Base-by-base conservation (phyloP, 345 rosid genomes). In the Euphorbia peplus region DNA sequence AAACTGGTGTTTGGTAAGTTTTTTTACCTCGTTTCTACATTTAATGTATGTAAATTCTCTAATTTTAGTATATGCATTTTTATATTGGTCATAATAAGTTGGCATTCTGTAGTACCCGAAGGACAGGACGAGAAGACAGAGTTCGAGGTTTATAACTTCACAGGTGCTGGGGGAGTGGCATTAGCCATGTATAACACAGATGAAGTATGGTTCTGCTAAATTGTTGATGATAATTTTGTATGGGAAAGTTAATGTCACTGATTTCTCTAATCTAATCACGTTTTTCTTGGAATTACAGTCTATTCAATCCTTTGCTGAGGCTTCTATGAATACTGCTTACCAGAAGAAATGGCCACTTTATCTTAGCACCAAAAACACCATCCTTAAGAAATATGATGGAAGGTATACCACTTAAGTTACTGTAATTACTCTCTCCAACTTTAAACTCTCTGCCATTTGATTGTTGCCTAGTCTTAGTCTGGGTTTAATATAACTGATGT, bases 311-410 rank as follows among this genome's bases (percentile, higher is more conserved):
- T 95, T 91, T 83, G 99, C 92, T 50, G 98, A 90, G 21, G 95
- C 99, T 63, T 91, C 98, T 8, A 95, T 95, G 99, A 87, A 74
- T 80, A 84, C 88, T 73, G 98, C 99, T 65, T 90, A 81, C 73
- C 82, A 86, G 86, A 95, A 91, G 55, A 95, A 88, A 76, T 95
- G 99, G 98, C 99, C 99, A 2, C 99, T 95, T 73, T 95, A 95
- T 83, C 95, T 95, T 68, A 91, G 99, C 81, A 95, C 99, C 11
- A 95, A 95, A 78, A 91, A 95, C 70, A 95, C 99, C 42, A 95
- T 91, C 78, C 96, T 95, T 64, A 95, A 95, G 92, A 95, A 95
- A 80, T 95, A 91, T 78, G 99, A 95, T 82, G 99, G 99, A 75
- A 91, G 98, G 98, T 91, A 82, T 76, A 80, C 26, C 12, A 22